Evolutionary conservation across 73 alveolate species (phyloP), one percentile per base, ranked within the genome.

Genomic region (Paramecium caudatum): DNA sequence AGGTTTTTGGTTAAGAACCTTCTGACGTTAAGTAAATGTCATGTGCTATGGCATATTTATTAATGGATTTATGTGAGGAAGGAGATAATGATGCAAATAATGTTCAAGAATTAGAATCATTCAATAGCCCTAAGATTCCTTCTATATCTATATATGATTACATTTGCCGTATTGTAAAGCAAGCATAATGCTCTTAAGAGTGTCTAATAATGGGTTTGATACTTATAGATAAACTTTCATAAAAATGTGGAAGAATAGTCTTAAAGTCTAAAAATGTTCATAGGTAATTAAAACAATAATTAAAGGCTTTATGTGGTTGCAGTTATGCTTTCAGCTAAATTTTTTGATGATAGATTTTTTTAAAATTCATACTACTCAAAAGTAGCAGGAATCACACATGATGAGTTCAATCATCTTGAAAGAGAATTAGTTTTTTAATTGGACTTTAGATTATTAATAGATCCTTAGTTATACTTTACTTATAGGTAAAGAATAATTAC

Each of bases 331-430:
- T 82, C 97, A 17, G 91, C 94, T 23, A 95, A 95, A 93, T 92
- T 82, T 46, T 46, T 82, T 82, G 97, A 94, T 63, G 98, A 95
- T 45, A 86, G 90, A 55, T 86, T 50, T 85, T 92, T 80, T 61
- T 49, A 91, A 46, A 83, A 92, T 68, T 30, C 78, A 6, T 95
- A 33, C 82, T 95, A 94, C 85, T 95, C 97, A 2, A 92, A 91
- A 74, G 90, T 95, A 6, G 98, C 96, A 37, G 98, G 98, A 5
- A 82, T 95, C 15, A 6, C 93, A 4, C 83, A 48, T 47, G 69
- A 63, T 37, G 98, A 95, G 84, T 46, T 90, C 47, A 90, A 82
- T 49, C 84, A 41, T 39, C 92, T 95, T 15, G 98, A 95, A 90
- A 46, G 62, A 47, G 87, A 90, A 41, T 95, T 94, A 70, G 86